Base-by-base conservation (phyloP, 805 yeast genomes). In the Yamadazyma philogaea region DNA sequence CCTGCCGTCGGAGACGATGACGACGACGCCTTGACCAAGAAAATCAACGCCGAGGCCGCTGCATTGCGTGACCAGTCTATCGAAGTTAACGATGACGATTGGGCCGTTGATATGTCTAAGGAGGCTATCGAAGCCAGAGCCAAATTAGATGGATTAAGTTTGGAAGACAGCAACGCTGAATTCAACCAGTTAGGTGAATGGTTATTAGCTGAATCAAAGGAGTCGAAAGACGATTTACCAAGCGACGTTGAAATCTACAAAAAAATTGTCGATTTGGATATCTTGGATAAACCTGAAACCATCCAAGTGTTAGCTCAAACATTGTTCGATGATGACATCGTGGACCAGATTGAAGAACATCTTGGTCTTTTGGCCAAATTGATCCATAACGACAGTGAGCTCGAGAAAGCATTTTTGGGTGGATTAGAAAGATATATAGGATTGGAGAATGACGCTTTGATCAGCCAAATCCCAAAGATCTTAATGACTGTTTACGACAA, bases 31-130 rank as follows among this genome's bases (percentile, higher is more conserved):
- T 74, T 86, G 52, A 81, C 93, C 34, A 77, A 81, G 60, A 84
- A 84, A 59, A 84, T 85, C 72, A 83, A 80, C 62, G 88, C 93
- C 35, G 95, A 86, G 63, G 95, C 93, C 16, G 83, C 88, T 10
- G 78, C 74, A 30, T 71, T 86, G 46, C 48, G 54, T 28, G 52
- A 54, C 19, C 53, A 52, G 18, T 77, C 77, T 38, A 77, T 79
- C 46, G 81, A 77, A 47, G 84, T 86, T 42, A 82, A 82, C 50
- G 96, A 89, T 60, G 97, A 87, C 53, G 96, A 87, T 52, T 91
- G 98, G 98, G 88, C 96, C 15, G 96, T 90, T 33, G 99, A 91
- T 65, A 87, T 90, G 78, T 86, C 96, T 37, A 93, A 87, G 64
- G 98, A 89, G 69, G 98, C 98, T 45, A 87, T 91, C 51, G 82